Conservation (phyloP, 371 early-diverging fungal species). For the Coemansia sp. region DNA sequence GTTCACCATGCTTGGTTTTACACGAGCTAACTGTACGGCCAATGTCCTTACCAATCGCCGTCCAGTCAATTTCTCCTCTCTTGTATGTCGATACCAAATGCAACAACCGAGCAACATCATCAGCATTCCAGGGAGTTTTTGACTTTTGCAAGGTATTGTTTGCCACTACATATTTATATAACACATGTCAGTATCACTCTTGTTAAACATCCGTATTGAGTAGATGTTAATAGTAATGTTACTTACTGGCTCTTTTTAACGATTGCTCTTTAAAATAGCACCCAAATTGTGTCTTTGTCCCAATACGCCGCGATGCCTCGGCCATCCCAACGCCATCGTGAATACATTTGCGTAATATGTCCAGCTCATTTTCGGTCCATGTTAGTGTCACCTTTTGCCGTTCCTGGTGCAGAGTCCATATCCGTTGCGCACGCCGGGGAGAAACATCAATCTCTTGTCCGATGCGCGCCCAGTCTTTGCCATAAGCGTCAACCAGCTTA, state of each 20-base stretch:
- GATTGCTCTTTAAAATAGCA: neutral
- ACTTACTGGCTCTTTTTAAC: neutral
- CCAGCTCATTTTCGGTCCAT: neutral
- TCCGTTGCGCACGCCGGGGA: neutral
- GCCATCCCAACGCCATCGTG: neutral
- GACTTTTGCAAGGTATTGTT: neutral
- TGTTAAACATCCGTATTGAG: too few species aligned
- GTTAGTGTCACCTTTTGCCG: neutral
- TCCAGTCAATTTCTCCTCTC: neutral
- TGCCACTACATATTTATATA: neutral
- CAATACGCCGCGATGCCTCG: neutral
- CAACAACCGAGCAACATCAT: neutral
- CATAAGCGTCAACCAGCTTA: slow-evolving; percentile 10
- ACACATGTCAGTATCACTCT: neutral
- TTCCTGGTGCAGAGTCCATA: neutral
- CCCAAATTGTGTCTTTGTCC: neutral
- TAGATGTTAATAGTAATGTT: too few species aligned
- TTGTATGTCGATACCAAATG: neutral
- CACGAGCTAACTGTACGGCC: neutral
- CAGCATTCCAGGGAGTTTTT: neutral
- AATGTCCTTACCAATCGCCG: neutral
- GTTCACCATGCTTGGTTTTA: too few species aligned
- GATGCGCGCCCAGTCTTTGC: slow-evolving; percentile 16
- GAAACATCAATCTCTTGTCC: neutral
- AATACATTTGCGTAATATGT: neutral